Percentiles rank a stretch among this genome's conserved stretches.
Evolutionary conservation across 495 filamentous ascomycete genomes (phyloP).

Genomic region (Aspergillus taichungensis): DNA sequence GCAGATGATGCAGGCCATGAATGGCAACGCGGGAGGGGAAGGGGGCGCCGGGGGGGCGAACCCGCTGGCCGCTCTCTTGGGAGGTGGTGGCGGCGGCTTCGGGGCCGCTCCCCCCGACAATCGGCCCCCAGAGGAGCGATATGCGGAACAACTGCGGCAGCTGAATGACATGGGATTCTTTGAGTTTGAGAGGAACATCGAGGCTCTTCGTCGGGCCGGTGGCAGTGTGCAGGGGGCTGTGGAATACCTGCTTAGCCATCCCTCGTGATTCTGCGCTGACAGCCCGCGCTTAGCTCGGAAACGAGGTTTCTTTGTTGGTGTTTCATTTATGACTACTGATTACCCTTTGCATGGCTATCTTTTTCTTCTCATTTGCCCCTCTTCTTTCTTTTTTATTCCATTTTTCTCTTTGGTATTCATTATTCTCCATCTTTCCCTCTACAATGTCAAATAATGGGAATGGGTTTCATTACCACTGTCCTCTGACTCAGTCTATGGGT

Average conservation of each 20-base stretch:
- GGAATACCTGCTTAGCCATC: conserved; percentile 53
- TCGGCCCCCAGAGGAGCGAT: conserved; percentile 87
- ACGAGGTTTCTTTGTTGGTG: too few relatives aligned
- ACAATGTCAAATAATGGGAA: conserved; percentile 31
- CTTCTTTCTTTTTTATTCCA: neutral
- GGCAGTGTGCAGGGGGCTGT: conserved; percentile 94
- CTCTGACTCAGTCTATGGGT: too few relatives aligned
- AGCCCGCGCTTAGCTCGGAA: too few relatives aligned
- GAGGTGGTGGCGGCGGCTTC: conserved; percentile 32
- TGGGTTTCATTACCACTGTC: too few relatives aligned
- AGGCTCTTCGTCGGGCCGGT: conserved; percentile 77
- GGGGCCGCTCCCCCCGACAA: conserved; percentile 51
- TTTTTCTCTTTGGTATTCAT: neutral
- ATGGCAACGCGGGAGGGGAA: conserved; percentile 20
- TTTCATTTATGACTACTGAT: too few relatives aligned
- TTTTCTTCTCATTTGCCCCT: neutral
- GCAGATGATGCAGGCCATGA: conserved; percentile 41
- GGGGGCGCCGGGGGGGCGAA: conserved; percentile 25
- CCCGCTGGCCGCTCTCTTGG: conserved; percentile 32
- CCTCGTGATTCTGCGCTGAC: conserved; percentile 11
- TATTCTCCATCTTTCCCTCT: conserved; percentile 30
- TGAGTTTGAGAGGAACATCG: conserved; percentile 89
- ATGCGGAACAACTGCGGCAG: conserved; percentile 81
- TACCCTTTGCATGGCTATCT: neutral
- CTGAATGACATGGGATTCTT: conserved; percentile 99